Conservation (phyloP, 768 basidiomycete genomes). For the Panaeolus cyanescens region DNA sequence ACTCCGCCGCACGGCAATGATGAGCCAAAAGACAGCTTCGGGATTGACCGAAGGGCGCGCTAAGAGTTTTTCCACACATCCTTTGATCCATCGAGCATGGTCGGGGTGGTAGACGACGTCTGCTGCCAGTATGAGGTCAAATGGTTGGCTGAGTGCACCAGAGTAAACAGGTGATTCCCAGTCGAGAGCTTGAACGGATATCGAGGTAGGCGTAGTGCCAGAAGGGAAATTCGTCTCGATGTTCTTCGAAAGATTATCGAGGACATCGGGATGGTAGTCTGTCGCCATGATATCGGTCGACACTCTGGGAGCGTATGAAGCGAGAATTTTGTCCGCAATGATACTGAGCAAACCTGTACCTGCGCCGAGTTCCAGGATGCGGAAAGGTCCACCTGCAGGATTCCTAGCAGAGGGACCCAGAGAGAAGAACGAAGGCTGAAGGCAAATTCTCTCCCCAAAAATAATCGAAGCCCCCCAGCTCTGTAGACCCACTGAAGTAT, state of each 20-base stretch:
- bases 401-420: conserved; percentile 8
- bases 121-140: conserved; percentile 76
- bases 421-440: conserved; percentile 39
- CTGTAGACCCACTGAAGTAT: conserved; percentile 81
- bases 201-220: conserved; percentile 15
- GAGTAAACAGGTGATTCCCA: conserved; percentile 55
- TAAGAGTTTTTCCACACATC: conserved; percentile 58
- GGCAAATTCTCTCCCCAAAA: conserved; percentile 65
- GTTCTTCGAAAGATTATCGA: conserved; percentile 67
- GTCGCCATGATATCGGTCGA: conserved; percentile 57
- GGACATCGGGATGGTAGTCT: conserved; percentile 78
- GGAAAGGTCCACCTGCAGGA: conserved; percentile 21
- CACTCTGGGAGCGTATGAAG: conserved; percentile 13
- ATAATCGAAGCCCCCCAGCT: conserved; percentile 84
- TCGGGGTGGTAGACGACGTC: conserved; percentile 77
- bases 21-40: conserved; percentile 69
- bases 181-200: conserved; percentile 58
- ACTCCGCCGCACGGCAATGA: conserved; percentile 67
- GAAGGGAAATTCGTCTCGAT: conserved; percentile 49
- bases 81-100: conserved; percentile 70
- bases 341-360: conserved; percentile 87
- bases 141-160: conserved; percentile 40
- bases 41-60: conserved; percentile 22
- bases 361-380: conserved; percentile 80
- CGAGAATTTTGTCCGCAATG: conserved; percentile 46